Evolutionary conservation across 257 asterid species (phyloP), one percentile per base, ranked within the genome.

Genomic region (Cynanchum wilfordii): DNA sequence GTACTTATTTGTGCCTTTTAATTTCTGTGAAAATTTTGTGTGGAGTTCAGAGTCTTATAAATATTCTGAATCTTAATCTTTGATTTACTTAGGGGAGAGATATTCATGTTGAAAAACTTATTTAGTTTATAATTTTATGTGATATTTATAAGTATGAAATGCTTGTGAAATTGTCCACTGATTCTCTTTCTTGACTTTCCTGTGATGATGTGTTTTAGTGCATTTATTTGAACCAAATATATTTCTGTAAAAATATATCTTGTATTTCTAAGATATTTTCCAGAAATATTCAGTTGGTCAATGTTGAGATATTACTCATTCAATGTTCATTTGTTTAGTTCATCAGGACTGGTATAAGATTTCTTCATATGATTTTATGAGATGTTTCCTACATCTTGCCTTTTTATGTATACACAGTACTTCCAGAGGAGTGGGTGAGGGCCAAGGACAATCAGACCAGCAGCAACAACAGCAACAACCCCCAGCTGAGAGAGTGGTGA

Each of bases 401-500:
- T 27, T 82, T 22, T 73, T 70, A 84, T 91, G 96, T 17, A 84
- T 82, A 78, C 92, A 78, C 57, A 91, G 87, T 69, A 55, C 87
- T 70, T 75, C 75, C 59, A 83, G 88, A 65, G 87, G 85, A n/a
- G 85, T 55, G n/a, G 85, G 76, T 24, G 85, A 85, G 76, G 96
- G 80, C 79, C 96, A 84, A 69, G 97, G 93, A 72, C 90, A 83
- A 74, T 77, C 45, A n/a, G 90, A 85, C 79, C 88, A 77, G 77
- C 89, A 76, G 68, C 90, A 82, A 42, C 80, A 78, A 60, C 88
- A 75, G 79, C 91, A 81, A 68, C 91, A 87, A 62, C 87, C 83
- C 75, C 97, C 82, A 59, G 93, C 86, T 22, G 96, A 89, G 71
- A 83, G 95, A 84, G 91, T 80, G 84, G 89, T 82, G 69, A 85